Evolutionary conservation across 306 rosid genomes (phyloP).

Genomic region (Lathyrus sativus): DNA sequence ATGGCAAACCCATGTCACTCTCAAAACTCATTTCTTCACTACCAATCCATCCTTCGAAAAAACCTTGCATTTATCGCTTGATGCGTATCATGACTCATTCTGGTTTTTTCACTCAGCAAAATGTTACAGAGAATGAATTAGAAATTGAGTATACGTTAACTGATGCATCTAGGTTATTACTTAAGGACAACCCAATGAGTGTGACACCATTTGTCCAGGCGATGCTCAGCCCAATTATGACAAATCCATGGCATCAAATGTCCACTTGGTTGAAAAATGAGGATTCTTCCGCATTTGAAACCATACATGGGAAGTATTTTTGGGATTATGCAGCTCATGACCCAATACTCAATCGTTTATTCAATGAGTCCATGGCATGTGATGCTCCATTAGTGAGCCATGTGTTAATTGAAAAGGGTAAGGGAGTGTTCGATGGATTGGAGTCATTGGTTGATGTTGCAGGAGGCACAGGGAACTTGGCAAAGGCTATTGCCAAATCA

Average conservation of each 20-base stretch:
- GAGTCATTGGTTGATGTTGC: slow-evolving; percentile 39
- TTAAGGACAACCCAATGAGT: background rate
- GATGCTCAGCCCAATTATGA: background rate
- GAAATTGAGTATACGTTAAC: background rate
- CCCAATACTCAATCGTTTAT: background rate
- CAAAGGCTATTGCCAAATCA: slow-evolving; percentile 24
- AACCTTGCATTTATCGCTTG: background rate
- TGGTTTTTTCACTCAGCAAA: background rate
- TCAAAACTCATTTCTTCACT: slow-evolving; percentile 17
- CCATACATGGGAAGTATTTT: background rate
- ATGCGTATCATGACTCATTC: slow-evolving; percentile 14
- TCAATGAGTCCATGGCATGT: slow-evolving; percentile 32
- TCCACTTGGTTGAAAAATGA: slow-evolving; percentile 32
- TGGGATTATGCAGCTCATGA: slow-evolving; percentile 7
- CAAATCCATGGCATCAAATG: slow-evolving; percentile 5
- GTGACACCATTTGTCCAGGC: background rate
- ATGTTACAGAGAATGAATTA: background rate
- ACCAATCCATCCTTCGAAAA: background rate
- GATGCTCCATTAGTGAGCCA: slow-evolving; percentile 6
- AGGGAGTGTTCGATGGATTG: background rate
- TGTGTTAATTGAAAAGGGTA: slow-evolving; percentile 25
- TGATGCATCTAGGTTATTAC: background rate
- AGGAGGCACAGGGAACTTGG: slow-evolving; percentile 35
- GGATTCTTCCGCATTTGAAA: slow-evolving; percentile 21
- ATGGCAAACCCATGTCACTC: slow-evolving; percentile 3